phyloP scores from a whole-genome alignment of 352 stramenopile species.

The Aphanomyces stellatus region DNA sequence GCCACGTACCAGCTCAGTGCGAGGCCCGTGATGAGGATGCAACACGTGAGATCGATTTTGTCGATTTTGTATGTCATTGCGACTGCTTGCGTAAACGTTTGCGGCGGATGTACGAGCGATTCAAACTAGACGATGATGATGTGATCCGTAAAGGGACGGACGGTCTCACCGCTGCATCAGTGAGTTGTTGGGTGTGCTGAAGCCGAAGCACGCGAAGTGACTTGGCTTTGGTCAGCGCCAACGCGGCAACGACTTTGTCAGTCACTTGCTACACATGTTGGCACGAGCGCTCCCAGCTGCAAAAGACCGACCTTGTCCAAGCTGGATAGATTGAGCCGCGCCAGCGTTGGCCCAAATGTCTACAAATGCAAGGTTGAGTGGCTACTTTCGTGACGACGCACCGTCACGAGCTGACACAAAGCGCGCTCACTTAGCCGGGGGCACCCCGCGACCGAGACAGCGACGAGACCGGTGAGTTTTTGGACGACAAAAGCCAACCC shows the following conservation, averaged over 20 bases:
- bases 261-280: conserved; percentile 4
- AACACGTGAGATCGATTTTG: conserved; percentile 50
- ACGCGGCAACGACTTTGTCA: not conserved
- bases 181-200: not conserved
- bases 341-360: conserved; percentile 23
- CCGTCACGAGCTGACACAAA: conserved; percentile 42
- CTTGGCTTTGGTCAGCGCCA: conserved; percentile 8
- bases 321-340: conserved; percentile 50
- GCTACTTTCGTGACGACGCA: conserved; percentile 26
- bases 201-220: not conserved
- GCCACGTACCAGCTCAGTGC: conserved; percentile 2
- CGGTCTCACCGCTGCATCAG: not conserved
- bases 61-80: conserved; percentile 35
- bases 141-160: not conserved
- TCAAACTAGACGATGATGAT: conserved; percentile 22
- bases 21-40: conserved; percentile 38
- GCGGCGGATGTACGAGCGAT: conserved; percentile 46
- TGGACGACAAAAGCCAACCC: conserved; percentile 37
- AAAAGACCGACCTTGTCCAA: conserved; percentile 31
- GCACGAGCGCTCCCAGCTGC: not conserved
- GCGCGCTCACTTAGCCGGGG: conserved; percentile 30
- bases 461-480: conserved; percentile 26
- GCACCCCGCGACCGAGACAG: conserved; percentile 37
- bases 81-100: conserved; percentile 35
- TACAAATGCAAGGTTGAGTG: not conserved